A percentile compares a stretch with the other conserved stretches of the same genome.
These are phyloP conservation scores for Coniochaeta pulveracea DNA, from an alignment of 2,329 filamentous ascomycete genomes.

Conservation along the genomic window DNA sequence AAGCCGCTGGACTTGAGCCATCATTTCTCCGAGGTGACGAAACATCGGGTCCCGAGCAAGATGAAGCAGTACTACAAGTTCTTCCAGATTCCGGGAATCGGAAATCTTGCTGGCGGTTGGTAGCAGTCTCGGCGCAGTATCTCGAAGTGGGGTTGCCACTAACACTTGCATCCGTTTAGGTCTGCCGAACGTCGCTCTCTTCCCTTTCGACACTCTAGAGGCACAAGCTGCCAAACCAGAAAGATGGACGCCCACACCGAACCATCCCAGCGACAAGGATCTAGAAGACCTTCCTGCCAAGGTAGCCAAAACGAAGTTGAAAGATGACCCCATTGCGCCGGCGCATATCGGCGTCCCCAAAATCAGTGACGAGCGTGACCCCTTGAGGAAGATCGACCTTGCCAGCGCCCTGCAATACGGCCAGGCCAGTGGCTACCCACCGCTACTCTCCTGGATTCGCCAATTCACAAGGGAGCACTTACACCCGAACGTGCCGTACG, in stretches of 20 bases:
- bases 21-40: conserved; percentile 62
- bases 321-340: conserved; percentile 17
- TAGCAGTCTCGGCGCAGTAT: conserved; percentile 15
- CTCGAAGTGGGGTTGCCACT: too few species aligned
- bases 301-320: conserved; percentile 9
- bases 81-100: conserved; percentile 54
- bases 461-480: conserved; percentile 67
- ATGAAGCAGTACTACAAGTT: conserved; percentile 84
- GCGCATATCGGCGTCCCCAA: conserved; percentile 63
- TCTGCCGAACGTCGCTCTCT: conserved; percentile 69
- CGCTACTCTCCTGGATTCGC: conserved; percentile 65
- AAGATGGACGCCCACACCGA: conserved; percentile 62
- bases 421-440: conserved; percentile 68
- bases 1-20: conserved; percentile 66
- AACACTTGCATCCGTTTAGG: conserved; percentile 34
- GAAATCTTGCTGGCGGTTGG: conserved; percentile 51
- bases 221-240: conserved; percentile 64
- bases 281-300: conserved; percentile 13
- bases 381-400: conserved; percentile 64
- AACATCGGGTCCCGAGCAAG: conserved; percentile 48
- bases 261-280: conserved; percentile 31
- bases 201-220: conserved; percentile 86
- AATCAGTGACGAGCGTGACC: conserved; percentile 43
- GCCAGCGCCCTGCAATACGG: conserved; percentile 80
- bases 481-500: conserved; percentile 73